phyloP scores from a whole-genome alignment of 306 rosid genomes.

The Coriaria nepalensis region DNA sequence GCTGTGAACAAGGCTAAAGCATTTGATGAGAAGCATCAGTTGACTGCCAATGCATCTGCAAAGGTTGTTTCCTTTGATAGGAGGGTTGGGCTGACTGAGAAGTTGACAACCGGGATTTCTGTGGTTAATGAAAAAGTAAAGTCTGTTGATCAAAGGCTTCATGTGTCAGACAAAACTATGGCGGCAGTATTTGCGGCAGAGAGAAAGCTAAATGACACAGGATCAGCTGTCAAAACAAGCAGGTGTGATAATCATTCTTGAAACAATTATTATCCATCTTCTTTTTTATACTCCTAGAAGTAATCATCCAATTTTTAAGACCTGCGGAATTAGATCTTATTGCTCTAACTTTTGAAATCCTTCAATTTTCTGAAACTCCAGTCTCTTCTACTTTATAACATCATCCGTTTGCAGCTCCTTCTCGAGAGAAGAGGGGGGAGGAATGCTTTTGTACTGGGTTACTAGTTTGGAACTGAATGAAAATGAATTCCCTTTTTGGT shows the following conservation, averaged over 20 bases:
- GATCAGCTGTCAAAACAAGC: constrained; percentile 93
- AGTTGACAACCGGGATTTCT: constrained; percentile 65
- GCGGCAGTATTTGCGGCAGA: constrained; percentile 82
- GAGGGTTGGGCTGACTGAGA: constrained; percentile 74
- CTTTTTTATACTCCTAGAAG: background rate
- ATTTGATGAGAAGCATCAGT: constrained; percentile 84
- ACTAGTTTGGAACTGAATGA: constrained; percentile 8
- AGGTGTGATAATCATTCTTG: constrained; percentile 30
- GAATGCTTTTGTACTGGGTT: background rate
- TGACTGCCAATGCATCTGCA: constrained; percentile 77
- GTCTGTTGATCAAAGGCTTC: constrained; percentile 72
- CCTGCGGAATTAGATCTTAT: no score
- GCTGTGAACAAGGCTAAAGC: constrained; percentile 88
- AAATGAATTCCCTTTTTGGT: constrained; percentile 2
- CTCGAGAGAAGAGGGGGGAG: background rate
- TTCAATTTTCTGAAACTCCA: no score
- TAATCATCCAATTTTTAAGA: no score
- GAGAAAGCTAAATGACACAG: constrained; percentile 75
- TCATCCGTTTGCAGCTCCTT: no score
- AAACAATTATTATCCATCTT: background rate
- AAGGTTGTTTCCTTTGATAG: constrained; percentile 70
- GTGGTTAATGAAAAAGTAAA: constrained; percentile 88
- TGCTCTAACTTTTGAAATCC: no score
- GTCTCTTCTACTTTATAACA: no score
- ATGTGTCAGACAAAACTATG: constrained; percentile 89